These are phyloP conservation scores for Starmerella lactis-condensi DNA, from an alignment of 805 yeast species.

Conservation along the genomic window DNA sequence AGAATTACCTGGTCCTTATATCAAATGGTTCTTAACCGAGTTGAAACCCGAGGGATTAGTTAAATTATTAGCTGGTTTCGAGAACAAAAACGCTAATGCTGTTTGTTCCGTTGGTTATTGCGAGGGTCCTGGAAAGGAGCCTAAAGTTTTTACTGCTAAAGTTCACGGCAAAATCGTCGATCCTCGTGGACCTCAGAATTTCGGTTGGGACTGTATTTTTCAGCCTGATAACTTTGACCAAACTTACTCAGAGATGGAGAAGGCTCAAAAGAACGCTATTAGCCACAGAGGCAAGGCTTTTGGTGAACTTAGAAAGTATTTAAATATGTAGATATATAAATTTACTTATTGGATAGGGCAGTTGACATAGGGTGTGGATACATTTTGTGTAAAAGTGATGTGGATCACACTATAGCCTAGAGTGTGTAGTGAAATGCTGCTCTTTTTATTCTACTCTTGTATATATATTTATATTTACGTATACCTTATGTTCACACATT, in stretches of 20 bases:
- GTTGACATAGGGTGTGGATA: too few relatives aligned
- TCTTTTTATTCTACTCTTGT: too few relatives aligned
- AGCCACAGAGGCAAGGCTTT: slow-evolving; percentile 81
- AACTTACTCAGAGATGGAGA: slow-evolving; percentile 78
- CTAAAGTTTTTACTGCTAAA: slow-evolving; percentile 65
- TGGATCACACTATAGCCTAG: too few relatives aligned
- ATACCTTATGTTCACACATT: too few relatives aligned
- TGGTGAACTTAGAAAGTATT: slow-evolving; percentile 42
- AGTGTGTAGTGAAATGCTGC: too few relatives aligned
- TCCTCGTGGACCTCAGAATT: slow-evolving; percentile 57
- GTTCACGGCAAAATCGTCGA: slow-evolving; percentile 66
- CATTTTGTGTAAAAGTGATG: too few relatives aligned
- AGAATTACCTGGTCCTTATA: slow-evolving; percentile 84
- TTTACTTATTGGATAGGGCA: too few relatives aligned
- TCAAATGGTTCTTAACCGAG: slow-evolving; percentile 73
- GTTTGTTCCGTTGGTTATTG: slow-evolving; percentile 85
- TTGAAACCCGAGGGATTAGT: slow-evolving; percentile 64
- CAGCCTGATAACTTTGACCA: slow-evolving; percentile 57
- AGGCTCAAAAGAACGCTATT: slow-evolving; percentile 53
- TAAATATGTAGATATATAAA: slow-evolving; percentile 8
- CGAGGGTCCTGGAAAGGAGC: slow-evolving; percentile 57
- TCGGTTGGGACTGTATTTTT: slow-evolving; percentile 92
- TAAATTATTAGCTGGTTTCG: slow-evolving; percentile 61
- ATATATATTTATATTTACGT: too few relatives aligned
- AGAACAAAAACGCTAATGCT: slow-evolving; percentile 70